Conservation (phyloP, 2,329 filamentous ascomycete genomes). For the Nothophaeocryptopus gaeumannii region DNA sequence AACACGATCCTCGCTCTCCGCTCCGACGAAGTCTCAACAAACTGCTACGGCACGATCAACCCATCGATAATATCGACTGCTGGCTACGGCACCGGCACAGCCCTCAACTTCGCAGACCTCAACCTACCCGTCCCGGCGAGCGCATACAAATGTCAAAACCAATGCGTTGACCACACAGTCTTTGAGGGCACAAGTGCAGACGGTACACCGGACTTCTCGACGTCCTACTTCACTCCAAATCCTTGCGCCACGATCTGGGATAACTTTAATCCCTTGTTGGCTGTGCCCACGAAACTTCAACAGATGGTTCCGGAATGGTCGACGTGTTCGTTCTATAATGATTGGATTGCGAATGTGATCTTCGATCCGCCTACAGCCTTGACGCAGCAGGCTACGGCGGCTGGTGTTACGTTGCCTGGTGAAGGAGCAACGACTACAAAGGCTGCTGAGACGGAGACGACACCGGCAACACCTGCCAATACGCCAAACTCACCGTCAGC, state of each 20-base stretch:
- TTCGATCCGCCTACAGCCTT: conserved; percentile 3
- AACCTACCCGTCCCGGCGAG: conserved; percentile 21
- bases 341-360: conserved; percentile 11
- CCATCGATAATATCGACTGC: neutral
- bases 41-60: conserved; percentile 13
- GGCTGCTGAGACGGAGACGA: neutral
- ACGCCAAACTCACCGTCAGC: neutral
- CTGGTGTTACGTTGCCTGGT: neutral
- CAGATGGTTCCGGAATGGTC: conserved; percentile 13
- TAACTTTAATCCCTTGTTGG: conserved; percentile 18
- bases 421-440: neutral
- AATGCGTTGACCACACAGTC: neutral
- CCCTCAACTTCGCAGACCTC: conserved; percentile 22
- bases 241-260: conserved; percentile 19
- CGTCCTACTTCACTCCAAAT: neutral
- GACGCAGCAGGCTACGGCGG: neutral
- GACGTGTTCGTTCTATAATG: conserved; percentile 13
- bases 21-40: conserved; percentile 16
- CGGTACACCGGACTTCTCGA: neutral
- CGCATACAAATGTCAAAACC: conserved; percentile 20
- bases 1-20: conserved; percentile 17
- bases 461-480: neutral
- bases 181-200: no score
- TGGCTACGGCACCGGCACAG: conserved; percentile 8
- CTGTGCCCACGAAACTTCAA: conserved; percentile 14